phyloP scores from a whole-genome alignment of 164 flowering plant genomes.

The Chimonanthus salicifolius region DNA sequence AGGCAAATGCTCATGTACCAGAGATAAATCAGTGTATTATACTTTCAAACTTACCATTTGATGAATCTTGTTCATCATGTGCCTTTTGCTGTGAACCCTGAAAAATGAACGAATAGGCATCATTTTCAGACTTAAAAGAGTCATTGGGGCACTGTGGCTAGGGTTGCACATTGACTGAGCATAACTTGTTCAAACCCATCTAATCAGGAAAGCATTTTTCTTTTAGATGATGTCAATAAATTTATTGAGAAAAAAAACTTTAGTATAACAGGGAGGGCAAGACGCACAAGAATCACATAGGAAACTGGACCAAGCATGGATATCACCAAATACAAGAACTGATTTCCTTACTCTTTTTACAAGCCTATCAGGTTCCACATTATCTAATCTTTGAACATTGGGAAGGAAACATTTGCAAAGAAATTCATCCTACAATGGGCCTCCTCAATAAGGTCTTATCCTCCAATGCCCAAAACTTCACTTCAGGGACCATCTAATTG shows the following conservation, averaged over 20 bases:
- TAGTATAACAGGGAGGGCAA: neutral
- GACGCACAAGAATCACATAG: too few species aligned
- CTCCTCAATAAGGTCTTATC: too few species aligned
- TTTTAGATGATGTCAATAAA: neutral
- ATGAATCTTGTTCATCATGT: slow-evolving; percentile 19
- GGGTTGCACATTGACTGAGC: neutral
- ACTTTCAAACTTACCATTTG: slow-evolving; percentile 13
- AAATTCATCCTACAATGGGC: too few species aligned
- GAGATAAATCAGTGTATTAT: neutral
- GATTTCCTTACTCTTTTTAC: neutral
- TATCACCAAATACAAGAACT: too few species aligned
- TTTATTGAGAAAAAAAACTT: neutral
- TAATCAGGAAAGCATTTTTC: neutral
- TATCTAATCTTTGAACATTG: too few species aligned
- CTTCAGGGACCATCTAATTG: too few species aligned
- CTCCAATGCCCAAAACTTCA: too few species aligned
- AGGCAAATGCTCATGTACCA: neutral
- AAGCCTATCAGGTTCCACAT: neutral
- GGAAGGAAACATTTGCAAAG: too few species aligned
- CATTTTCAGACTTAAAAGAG: neutral
- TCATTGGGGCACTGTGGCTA: neutral
- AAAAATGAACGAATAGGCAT: too few species aligned
- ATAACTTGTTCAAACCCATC: neutral
- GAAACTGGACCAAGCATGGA: too few species aligned
- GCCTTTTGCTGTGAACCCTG: slow-evolving; percentile 25